Percentiles rank a stretch among this genome's conserved stretches.
Evolutionary conservation across 352 stramenopile species (phyloP).

Genomic region (Halophytophthora batemanensis): DNA sequence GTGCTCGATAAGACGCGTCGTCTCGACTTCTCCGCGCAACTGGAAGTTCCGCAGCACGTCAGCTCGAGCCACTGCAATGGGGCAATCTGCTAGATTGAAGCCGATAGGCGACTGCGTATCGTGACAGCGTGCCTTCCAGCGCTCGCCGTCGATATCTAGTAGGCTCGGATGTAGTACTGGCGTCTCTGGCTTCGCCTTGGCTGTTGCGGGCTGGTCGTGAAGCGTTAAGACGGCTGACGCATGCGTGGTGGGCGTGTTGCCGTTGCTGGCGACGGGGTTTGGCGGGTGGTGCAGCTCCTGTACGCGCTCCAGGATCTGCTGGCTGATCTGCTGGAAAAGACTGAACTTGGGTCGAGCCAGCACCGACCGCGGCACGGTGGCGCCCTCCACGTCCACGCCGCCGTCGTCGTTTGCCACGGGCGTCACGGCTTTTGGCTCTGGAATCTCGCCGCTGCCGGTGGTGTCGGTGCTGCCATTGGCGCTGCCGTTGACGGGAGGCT

Average conservation of each 20-base stretch:
- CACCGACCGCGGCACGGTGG: conserved; percentile 42
- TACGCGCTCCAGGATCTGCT: conserved; percentile 66
- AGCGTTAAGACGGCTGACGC: conserved; percentile 19
- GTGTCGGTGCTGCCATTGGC: conserved; percentile 12
- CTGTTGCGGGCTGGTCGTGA: conserved; percentile 6
- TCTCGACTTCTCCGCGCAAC: conserved; percentile 54
- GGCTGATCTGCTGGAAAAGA: conserved; percentile 79
- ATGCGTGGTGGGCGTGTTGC: neutral
- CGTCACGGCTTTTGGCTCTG: conserved; percentile 4
- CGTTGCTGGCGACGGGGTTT: conserved; percentile 4
- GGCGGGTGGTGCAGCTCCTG: conserved; percentile 33
- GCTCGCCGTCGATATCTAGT: conserved; percentile 46
- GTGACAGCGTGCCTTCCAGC: conserved; percentile 53
- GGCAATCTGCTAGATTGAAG: conserved; percentile 60
- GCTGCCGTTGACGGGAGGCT: conserved; percentile 26
- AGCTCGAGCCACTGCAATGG: conserved; percentile 41
- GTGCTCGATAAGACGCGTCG: conserved; percentile 51
- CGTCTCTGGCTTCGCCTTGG: conserved; percentile 34
- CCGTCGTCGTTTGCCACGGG: conserved; percentile 1
- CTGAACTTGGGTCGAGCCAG: conserved; percentile 87
- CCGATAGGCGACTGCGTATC: conserved; percentile 76
- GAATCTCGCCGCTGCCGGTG: too few species aligned
- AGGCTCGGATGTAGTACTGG: conserved; percentile 65
- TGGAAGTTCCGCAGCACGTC: conserved; percentile 62
- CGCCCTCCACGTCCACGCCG: conserved; percentile 18